phyloP scores from a whole-genome alignment of 2,329 filamentous ascomycete genomes.

The Fusarium oxysporum region DNA sequence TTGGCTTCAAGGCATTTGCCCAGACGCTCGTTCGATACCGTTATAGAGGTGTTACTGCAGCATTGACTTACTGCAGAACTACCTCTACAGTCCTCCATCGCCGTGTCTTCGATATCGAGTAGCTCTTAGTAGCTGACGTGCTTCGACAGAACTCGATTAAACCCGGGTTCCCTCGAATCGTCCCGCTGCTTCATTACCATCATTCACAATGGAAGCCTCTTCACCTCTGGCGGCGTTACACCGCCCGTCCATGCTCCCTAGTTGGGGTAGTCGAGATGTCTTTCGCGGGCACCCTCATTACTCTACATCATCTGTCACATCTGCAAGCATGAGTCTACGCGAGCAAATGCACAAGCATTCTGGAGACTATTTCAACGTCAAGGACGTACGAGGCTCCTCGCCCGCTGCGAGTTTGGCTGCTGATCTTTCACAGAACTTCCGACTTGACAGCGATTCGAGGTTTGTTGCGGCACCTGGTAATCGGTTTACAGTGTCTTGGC shows the following conservation, averaged over 20 bases:
- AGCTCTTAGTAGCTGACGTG: constrained; percentile 37
- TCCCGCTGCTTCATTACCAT: constrained; percentile 26
- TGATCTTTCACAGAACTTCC: constrained; percentile 96
- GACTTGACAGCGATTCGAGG: constrained; percentile 87
- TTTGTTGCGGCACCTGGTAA: constrained; percentile 58
- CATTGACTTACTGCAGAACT: constrained; percentile 50
- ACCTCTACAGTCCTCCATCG: constrained; percentile 32
- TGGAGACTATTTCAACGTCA: constrained; percentile 85
- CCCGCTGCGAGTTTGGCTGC: constrained; percentile 91
- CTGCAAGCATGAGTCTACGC: constrained; percentile 81
- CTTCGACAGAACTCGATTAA: constrained; percentile 32
- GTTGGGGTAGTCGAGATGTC: constrained; percentile 68
- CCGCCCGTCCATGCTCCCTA: constrained; percentile 68
- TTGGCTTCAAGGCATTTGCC: constrained; percentile 13
- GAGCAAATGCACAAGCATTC: constrained; percentile 70
- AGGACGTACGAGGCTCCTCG: constrained; percentile 84
- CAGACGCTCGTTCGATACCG: constrained; percentile 28
- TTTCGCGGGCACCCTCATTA: constrained; percentile 63
- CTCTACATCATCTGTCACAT: constrained; percentile 66
- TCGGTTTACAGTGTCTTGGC: constrained; percentile 14
- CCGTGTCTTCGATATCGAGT: constrained; percentile 44
- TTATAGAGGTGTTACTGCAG: constrained; percentile 46
- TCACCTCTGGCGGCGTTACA: constrained; percentile 95
- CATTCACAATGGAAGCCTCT: constrained; percentile 82
- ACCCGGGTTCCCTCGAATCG: constrained; percentile 36